A percentile compares a stretch with the other conserved stretches of the same genome.
phyloP scores from a whole-genome alignment of 208 protist species.

The Porcisia hertigi region DNA sequence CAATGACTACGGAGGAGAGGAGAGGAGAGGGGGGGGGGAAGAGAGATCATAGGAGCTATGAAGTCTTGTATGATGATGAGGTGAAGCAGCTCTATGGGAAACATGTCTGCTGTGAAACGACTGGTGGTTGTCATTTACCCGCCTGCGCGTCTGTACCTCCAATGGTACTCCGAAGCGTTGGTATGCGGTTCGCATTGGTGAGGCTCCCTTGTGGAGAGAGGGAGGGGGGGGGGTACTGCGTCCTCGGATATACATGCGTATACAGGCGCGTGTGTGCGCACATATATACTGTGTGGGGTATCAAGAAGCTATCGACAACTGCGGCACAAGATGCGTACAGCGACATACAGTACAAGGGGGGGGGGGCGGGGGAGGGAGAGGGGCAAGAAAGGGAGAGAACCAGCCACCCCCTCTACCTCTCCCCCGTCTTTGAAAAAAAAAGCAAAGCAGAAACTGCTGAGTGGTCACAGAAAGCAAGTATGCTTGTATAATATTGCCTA shows the following conservation, averaged over 20 bases:
- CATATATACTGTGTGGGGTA: too few relatives aligned
- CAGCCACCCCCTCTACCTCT: too few relatives aligned
- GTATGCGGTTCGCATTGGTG: constrained; percentile 12
- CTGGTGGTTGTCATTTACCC: background rate
- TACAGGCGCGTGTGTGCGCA: too few relatives aligned
- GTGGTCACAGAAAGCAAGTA: background rate
- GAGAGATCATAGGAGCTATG: constrained; percentile 8
- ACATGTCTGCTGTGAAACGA: background rate
- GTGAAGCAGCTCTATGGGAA: constrained; percentile 9
- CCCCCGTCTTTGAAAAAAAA: background rate
- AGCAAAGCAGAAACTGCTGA: background rate
- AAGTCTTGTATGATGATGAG: constrained; percentile 28
- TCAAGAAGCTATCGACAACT: background rate
- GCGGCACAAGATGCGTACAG: background rate
- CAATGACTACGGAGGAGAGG: constrained; percentile 17
- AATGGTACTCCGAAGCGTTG: background rate
- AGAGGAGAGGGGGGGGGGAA: too few relatives aligned
- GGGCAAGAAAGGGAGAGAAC: background rate
- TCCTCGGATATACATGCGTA: background rate
- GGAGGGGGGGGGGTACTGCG: background rate
- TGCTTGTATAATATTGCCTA: background rate
- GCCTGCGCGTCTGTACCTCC: constrained; percentile 5
- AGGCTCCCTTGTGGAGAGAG: constrained; percentile 12
- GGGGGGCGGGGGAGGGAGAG: background rate
- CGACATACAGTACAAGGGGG: background rate